Percentiles rank a stretch among this genome's conserved stretches.
phyloP scores from a whole-genome alignment of 1,139 yeast genomes.

The Pneumocystis wakefieldiae region DNA sequence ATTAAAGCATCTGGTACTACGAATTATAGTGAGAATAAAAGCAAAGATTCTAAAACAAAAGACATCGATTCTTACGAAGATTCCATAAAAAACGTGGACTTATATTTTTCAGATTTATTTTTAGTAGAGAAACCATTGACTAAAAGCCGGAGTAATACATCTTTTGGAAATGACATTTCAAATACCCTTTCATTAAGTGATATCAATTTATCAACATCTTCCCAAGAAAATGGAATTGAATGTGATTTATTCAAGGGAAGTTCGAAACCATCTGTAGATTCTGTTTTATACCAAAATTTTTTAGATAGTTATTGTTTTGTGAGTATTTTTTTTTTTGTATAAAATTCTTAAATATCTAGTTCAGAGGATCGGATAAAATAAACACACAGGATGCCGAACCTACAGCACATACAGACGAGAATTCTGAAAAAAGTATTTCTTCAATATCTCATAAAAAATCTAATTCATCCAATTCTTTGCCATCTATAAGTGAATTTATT shows the following conservation, averaged over 20 bases:
- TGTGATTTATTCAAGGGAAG: neutral
- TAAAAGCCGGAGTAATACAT: neutral
- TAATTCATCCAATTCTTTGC: neutral
- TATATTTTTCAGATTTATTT: neutral
- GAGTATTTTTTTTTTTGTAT: neutral
- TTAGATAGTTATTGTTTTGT: neutral
- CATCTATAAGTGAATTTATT: neutral
- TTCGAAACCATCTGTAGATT: neutral
- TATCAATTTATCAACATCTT: neutral
- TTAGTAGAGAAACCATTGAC: neutral
- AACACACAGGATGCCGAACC: neutral
- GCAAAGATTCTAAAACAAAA: neutral
- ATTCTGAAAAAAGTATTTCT: neutral
- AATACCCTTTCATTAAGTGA: neutral
- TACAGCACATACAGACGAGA: neutral
- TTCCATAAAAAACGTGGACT: neutral
- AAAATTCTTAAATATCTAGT: neutral
- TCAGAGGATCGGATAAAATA: neutral
- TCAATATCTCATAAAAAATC: neutral
- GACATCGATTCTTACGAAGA: neutral
- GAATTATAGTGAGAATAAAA: neutral
- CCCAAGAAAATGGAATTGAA: neutral
- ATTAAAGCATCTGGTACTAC: conserved; percentile 7
- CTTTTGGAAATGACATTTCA: neutral
- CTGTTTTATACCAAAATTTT: neutral